A percentile compares a stretch with the other conserved stretches of the same genome.
Evolutionary conservation across 768 basidiomycete genomes (phyloP).

Genomic region (Cystofilobasidium capitatum): DNA sequence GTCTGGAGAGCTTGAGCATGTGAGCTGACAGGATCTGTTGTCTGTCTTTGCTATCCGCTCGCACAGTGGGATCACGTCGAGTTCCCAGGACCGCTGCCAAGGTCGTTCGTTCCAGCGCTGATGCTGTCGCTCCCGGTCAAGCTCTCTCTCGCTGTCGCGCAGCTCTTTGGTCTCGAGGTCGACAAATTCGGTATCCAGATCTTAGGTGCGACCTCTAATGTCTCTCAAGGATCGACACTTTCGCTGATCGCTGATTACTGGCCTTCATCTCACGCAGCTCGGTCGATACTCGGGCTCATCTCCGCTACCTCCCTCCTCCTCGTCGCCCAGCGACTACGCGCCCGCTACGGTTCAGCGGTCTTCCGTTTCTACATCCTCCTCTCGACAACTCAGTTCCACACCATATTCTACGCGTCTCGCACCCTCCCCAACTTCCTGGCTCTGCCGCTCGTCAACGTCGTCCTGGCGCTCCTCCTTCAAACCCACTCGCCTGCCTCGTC

Average conservation of each 20-base stretch:
- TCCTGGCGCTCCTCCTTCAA: slow-evolving; percentile 29
- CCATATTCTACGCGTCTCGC: slow-evolving; percentile 85
- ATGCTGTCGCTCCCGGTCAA: background rate
- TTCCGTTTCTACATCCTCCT: slow-evolving; percentile 56
- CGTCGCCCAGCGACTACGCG: slow-evolving; percentile 53
- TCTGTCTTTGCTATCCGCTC: background rate
- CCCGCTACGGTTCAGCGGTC: slow-evolving; percentile 55
- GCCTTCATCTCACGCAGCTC: slow-evolving; percentile 46
- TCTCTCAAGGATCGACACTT: background rate
- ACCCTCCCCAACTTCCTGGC: slow-evolving; percentile 94
- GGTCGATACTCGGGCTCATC: slow-evolving; percentile 57
- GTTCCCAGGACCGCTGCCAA: slow-evolving; percentile 80
- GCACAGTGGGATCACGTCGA: slow-evolving; percentile 79
- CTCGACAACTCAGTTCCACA: slow-evolving; percentile 76
- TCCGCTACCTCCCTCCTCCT: slow-evolving; percentile 57
- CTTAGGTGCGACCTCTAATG: slow-evolving; percentile 46
- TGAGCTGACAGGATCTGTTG: background rate
- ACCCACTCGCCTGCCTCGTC: too few relatives aligned
- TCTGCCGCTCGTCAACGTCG: slow-evolving; percentile 48
- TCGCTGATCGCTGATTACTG: background rate
- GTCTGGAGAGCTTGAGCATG: background rate
- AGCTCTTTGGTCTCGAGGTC: slow-evolving; percentile 43
- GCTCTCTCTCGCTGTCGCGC: slow-evolving; percentile 52
- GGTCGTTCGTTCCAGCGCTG: slow-evolving; percentile 73
- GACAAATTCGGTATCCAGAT: slow-evolving; percentile 64